These are phyloP conservation scores for Piper betle DNA, from an alignment of 164 flowering plant species.

Conservation along the genomic window DNA sequence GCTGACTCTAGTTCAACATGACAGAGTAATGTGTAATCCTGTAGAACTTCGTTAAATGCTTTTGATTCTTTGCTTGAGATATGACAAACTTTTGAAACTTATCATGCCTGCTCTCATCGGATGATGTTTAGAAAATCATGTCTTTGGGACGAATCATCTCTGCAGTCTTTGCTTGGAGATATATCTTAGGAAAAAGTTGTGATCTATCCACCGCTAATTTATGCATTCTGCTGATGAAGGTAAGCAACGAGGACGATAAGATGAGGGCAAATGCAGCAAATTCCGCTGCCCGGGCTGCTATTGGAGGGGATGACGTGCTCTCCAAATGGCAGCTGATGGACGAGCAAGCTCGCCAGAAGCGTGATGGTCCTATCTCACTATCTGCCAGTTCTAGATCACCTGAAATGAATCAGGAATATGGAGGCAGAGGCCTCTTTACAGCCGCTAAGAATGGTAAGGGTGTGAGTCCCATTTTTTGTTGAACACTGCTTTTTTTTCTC, in stretches of 20 bases:
- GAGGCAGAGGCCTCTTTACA: conserved; percentile 30
- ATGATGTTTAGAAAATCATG: too few relatives aligned
- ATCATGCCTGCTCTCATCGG: too few relatives aligned
- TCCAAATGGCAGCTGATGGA: conserved; percentile 97
- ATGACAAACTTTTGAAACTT: too few relatives aligned
- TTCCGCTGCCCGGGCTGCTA: conserved; percentile 97
- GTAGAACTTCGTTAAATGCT: too few relatives aligned
- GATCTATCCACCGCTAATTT: background rate
- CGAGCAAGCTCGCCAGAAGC: conserved; percentile 82
- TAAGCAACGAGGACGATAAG: conserved; percentile 88
- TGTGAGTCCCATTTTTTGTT: too few relatives aligned
- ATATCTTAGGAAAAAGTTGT: background rate
- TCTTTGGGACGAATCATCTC: too few relatives aligned
- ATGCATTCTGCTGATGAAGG: conserved; percentile 17
- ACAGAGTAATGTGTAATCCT: too few relatives aligned
- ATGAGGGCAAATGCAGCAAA: conserved; percentile 94
- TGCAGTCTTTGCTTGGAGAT: background rate
- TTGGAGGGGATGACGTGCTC: conserved; percentile 88
- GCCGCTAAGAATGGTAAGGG: conserved; percentile 30
- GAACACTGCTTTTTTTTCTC: background rate
- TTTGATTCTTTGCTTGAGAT: too few relatives aligned
- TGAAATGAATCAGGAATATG: conserved; percentile 27
- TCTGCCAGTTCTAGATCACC: conserved; percentile 10
- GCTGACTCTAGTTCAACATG: too few relatives aligned
- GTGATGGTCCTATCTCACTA: conserved; percentile 34